Conservation (phyloP, 352 stramenopile genomes). For the Globisporangium apiculatum region DNA sequence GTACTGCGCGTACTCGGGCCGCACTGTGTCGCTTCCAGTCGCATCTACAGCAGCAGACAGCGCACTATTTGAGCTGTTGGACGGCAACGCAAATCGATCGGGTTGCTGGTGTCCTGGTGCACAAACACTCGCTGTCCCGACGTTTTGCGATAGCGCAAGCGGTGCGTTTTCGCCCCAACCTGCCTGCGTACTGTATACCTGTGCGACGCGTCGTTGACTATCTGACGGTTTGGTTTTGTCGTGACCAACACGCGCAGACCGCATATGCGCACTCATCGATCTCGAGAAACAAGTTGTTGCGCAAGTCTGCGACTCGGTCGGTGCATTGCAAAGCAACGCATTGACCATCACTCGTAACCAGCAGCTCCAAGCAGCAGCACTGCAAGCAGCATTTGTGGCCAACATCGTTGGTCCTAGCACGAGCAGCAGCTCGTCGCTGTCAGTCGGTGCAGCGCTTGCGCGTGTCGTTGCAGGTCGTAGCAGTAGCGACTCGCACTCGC, state of each 20-base stretch:
- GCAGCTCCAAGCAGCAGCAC: background rate
- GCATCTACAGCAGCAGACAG: background rate
- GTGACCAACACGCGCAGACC: slow-evolving; percentile 11
- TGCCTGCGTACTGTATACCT: too few relatives aligned
- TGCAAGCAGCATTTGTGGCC: background rate
- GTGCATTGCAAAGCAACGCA: background rate
- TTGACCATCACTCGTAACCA: background rate
- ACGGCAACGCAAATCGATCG: background rate
- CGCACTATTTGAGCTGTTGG: background rate
- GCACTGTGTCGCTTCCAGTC: background rate
- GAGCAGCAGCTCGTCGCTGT: background rate
- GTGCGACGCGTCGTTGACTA: too few relatives aligned
- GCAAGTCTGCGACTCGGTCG: slow-evolving; percentile 15
- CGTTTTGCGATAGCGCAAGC: background rate
- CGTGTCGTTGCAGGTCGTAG: too few relatives aligned
- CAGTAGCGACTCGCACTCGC: too few relatives aligned
- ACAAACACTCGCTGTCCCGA: background rate
- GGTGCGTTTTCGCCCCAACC: background rate
- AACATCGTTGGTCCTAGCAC: background rate
- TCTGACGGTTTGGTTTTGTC: background rate
- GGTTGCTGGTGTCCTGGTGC: slow-evolving; percentile 7
- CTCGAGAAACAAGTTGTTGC: slow-evolving; percentile 32
- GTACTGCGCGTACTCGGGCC: slow-evolving; percentile 3
- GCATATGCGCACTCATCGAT: slow-evolving; percentile 23
- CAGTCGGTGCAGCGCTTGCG: slow-evolving; percentile 4